Base-by-base conservation (phyloP, 225 moss, liverwort and hornwort species). In the Asterella californica region DNA sequence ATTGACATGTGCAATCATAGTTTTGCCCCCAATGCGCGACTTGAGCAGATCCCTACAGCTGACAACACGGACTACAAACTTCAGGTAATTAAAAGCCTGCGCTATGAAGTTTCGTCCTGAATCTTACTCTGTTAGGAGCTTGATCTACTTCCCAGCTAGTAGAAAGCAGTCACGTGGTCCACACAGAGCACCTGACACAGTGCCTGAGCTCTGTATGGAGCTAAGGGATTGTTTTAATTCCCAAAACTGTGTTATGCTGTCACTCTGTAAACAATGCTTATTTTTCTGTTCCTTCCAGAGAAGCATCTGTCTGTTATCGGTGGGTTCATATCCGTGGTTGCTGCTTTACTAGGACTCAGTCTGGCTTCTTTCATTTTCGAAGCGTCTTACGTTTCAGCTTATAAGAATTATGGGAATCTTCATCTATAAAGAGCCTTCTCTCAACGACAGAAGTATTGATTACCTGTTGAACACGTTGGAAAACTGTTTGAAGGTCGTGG, bases 1-100 rank as follows among this genome's bases (percentile, higher is more conserved):
- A 88, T 93, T 57, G 93, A 91, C 61, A 91, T 93, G 91, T 91
- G 93, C 74, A 93, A 93, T 83, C 91, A 93, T 61, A 90, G 93
- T 79, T 93, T 93, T 80, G 72, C 83, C 21, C 86, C 93, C 34
- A 90, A 91, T 59, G 89, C 83, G 64, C 81, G 86, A 24, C 85
- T 92, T 72, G 82, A 88, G 62, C 91, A 90, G 82, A 81, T 84
- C 49, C 22, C 87, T 21, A 65, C 72, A 42, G 54, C 82, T 53
- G 76, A 75, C 36, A 74, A 85, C 73, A 77, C 75, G 61, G 84
- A 86, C 62, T 77, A 77, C 52, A 68, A 88, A 72, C 60, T 76
- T 38, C 84, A 93, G 91, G 93, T 93, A 52, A 14, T 30, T 30
- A 34, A 3, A 57, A 57, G 57, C 18, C 1, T 57, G 5, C 17